These are phyloP conservation scores for Sindora glabra DNA, from an alignment of 306 rosid genomes.

Conservation along the genomic window DNA sequence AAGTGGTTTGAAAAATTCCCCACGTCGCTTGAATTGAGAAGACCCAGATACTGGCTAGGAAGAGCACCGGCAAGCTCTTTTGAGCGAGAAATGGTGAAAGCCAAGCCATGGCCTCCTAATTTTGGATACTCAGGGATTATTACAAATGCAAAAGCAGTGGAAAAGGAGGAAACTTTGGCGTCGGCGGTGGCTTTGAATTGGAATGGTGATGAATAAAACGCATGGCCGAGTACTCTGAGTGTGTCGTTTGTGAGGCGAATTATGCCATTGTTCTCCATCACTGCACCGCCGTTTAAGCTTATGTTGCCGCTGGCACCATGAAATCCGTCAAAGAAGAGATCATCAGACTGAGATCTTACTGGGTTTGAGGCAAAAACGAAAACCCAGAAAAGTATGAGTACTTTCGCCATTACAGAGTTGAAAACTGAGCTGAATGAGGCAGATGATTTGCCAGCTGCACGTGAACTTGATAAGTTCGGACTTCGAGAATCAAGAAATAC, in stretches of 20 bases:
- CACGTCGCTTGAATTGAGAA: constrained; percentile 12
- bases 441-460: no score
- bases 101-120: not conserved
- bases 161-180: not conserved
- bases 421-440: not conserved
- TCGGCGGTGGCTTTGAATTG: constrained; percentile 1
- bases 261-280: constrained; percentile 7
- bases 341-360: not conserved
- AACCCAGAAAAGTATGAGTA: constrained; percentile 2
- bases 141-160: constrained; percentile 1
- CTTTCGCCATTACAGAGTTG: not conserved
- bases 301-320: not conserved
- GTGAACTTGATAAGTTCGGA: no score
- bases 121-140: not conserved
- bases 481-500: no score
- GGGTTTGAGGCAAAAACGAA: not conserved
- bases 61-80: constrained; percentile 4
- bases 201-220: not conserved
- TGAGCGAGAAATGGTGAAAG: not conserved
- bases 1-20: constrained; percentile 23
- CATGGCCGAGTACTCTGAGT: not conserved
- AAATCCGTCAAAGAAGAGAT: not conserved
- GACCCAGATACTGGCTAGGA: constrained; percentile 25
- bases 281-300: constrained; percentile 9
- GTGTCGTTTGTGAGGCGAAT: not conserved